These are phyloP conservation scores for Xerocomus potaroensis DNA, from an alignment of 768 basidiomycete genomes.

Conservation along the genomic window DNA sequence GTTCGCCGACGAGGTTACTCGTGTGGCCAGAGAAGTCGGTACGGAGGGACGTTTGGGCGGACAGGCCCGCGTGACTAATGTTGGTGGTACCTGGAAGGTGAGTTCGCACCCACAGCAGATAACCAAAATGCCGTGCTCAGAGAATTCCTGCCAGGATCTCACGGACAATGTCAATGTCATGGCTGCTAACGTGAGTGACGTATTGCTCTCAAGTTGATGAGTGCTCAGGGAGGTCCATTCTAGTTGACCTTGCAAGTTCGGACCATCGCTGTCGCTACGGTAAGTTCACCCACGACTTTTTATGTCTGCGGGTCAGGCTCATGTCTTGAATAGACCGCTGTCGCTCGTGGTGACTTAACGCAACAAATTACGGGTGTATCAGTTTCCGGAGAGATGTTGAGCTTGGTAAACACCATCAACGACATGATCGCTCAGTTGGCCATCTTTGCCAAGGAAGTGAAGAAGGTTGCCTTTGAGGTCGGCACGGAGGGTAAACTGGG, in stretches of 20 bases:
- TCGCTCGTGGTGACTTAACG: slow-evolving; percentile 89
- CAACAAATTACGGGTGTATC: slow-evolving; percentile 91
- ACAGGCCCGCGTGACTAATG: slow-evolving; percentile 88
- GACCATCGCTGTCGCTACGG: slow-evolving; percentile 89
- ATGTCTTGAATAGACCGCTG: slow-evolving; percentile 59
- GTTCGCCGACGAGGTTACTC: slow-evolving; percentile 78
- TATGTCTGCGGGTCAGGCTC: not conserved
- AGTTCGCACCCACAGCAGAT: not conserved
- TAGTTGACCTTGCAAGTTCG: slow-evolving; percentile 91
- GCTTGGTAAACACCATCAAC: slow-evolving; percentile 96
- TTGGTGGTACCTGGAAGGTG: slow-evolving; percentile 94
- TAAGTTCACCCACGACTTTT: slow-evolving; percentile 34
- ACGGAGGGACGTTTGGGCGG: slow-evolving; percentile 95
- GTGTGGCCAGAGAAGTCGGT: slow-evolving; percentile 95
- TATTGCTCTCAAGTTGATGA: not conserved
- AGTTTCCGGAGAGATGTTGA: slow-evolving; percentile 95
- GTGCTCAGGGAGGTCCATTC: slow-evolving; percentile 5
- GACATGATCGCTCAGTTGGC: slow-evolving; percentile 71
- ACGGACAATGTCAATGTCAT: slow-evolving; percentile 96
- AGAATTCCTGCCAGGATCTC: slow-evolving; percentile 50
- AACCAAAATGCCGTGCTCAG: not conserved
- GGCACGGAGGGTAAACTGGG: slow-evolving; percentile 99
- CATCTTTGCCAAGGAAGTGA: slow-evolving; percentile 76
- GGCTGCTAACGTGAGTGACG: slow-evolving; percentile 74
- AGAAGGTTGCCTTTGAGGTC: slow-evolving; percentile 95